A percentile compares a stretch with the other conserved stretches of the same genome.
Evolutionary conservation across 306 rosid species (phyloP).

Genomic region (Crotalaria pallida): DNA sequence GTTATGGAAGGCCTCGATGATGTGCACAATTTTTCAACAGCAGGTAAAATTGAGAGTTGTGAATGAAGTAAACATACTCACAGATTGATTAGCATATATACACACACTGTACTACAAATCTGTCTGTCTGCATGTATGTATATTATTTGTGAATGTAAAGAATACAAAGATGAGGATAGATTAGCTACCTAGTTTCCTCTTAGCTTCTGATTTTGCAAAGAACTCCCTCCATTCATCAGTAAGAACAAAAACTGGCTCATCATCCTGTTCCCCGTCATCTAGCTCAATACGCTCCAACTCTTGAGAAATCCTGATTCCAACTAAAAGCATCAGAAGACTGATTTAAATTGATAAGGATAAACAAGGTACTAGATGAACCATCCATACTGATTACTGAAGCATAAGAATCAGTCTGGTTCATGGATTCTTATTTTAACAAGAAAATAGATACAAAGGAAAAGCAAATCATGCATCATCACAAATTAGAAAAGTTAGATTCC

Average conservation of each 20-base stretch:
- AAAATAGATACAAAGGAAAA: neutral
- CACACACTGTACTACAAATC: neutral
- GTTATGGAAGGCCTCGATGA: neutral
- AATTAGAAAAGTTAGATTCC: neutral
- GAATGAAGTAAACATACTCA: neutral
- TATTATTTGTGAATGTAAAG: neutral
- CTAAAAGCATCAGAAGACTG: neutral
- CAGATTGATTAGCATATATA: neutral
- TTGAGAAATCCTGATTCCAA: constrained; percentile 40
- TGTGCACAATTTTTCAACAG: constrained; percentile 10
- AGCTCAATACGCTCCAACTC: constrained; percentile 30
- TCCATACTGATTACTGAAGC: neutral
- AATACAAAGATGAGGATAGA: neutral
- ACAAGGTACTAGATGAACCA: neutral
- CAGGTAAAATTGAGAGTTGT: constrained; percentile 4
- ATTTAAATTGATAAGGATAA: neutral
- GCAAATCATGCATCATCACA: neutral
- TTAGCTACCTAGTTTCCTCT: constrained; percentile 49
- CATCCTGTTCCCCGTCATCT: constrained; percentile 56
- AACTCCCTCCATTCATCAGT: constrained; percentile 80
- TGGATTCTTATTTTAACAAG: neutral
- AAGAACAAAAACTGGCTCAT: constrained; percentile 63
- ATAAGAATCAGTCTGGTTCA: neutral
- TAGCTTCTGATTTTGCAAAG: constrained; percentile 71
- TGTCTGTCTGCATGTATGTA: neutral